These are phyloP conservation scores for Penicillium expansum DNA, from an alignment of 2,329 filamentous ascomycete genomes.

Conservation along the genomic window DNA sequence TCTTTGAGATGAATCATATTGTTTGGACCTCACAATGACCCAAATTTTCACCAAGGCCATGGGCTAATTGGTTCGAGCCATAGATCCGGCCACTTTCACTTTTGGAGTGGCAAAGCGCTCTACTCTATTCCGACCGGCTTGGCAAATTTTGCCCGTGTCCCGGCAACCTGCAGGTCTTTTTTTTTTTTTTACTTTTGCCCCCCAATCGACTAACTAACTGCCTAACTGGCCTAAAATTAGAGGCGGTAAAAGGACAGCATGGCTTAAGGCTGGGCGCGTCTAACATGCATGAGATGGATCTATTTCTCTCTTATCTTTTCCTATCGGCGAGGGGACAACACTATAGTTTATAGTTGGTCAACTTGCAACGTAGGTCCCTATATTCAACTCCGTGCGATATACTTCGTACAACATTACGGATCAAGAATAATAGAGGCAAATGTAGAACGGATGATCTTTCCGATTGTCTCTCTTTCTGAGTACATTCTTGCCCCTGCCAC, in stretches of 20 bases:
- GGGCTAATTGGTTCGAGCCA: constrained; percentile 12
- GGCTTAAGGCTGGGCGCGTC: not conserved
- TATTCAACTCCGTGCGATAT: not conserved
- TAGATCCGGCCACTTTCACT: constrained; percentile 9
- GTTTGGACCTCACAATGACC: constrained; percentile 4
- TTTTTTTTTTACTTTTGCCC: not conserved
- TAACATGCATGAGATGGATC: constrained; percentile 23
- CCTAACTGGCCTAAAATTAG: not conserved
- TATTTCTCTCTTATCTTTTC: not conserved
- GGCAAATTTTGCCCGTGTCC: not conserved
- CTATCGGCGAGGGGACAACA: not conserved
- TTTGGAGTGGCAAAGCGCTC: constrained; percentile 21
- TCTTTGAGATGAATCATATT: constrained; percentile 24
- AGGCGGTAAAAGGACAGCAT: constrained; percentile 22
- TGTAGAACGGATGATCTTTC: constrained; percentile 5
- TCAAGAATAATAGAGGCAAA: not conserved
- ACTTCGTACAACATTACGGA: not conserved
- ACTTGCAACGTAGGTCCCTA: not conserved
- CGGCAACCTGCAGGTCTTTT: constrained; percentile 9
- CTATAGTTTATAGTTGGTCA: too few species aligned
- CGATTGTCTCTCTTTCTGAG: constrained; percentile 6
- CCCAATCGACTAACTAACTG: not conserved
- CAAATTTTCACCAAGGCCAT: not conserved
- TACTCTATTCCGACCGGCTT: constrained; percentile 15
- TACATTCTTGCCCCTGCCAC: not conserved